phyloP scores from a whole-genome alignment of 352 stramenopile species.

The Phytophthora melonis region DNA sequence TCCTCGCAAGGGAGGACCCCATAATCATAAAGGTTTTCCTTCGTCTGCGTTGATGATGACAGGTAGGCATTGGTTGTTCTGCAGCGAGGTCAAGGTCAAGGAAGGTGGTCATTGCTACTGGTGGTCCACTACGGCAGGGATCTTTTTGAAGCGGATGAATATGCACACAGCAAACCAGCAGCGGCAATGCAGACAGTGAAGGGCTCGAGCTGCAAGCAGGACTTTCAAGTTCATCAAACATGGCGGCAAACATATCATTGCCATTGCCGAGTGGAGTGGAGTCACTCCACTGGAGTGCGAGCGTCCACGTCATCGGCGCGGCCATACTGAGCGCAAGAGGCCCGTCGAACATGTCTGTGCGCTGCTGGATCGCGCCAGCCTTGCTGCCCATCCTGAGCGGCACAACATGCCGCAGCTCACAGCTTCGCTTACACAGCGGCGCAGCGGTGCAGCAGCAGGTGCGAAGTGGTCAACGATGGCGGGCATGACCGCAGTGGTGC shows the following conservation, averaged over 20 bases:
- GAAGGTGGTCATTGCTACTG: not conserved
- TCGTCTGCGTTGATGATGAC: not conserved
- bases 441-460: slow-evolving; percentile 1
- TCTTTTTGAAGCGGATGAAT: too few relatives aligned
- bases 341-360: slow-evolving; percentile 14
- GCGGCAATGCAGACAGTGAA: too few relatives aligned
- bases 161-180: too few relatives aligned
- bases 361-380: not conserved
- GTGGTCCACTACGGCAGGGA: too few relatives aligned
- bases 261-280: not conserved
- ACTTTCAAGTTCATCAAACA: too few relatives aligned
- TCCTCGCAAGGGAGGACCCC: slow-evolving; percentile 4
- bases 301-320: slow-evolving; percentile 3
- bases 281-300: slow-evolving; percentile 1
- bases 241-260: too few relatives aligned
- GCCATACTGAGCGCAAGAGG: not conserved
- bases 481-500: not conserved
- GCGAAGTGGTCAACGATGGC: not conserved
- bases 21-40: not conserved
- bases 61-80: not conserved
- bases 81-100: not conserved
- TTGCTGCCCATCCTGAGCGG: slow-evolving; percentile 12
- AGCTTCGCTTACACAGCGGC: slow-evolving; percentile 5
- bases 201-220: too few relatives aligned
- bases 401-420: not conserved